Base-by-base conservation (phyloP, 2,329 filamentous ascomycete species). In the Fusarium abutilonis region DNA sequence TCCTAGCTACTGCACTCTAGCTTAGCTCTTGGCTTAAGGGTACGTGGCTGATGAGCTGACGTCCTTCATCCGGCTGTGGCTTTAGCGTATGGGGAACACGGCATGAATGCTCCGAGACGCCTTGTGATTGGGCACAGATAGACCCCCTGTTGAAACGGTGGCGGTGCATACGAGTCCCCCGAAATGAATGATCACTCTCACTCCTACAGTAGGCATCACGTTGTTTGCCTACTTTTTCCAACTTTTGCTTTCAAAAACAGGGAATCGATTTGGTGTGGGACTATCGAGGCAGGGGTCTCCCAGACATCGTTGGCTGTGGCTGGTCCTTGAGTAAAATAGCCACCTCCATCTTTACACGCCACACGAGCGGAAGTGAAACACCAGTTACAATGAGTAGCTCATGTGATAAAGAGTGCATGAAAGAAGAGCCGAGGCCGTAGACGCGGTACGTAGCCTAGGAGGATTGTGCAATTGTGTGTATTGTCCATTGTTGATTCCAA, bases 181-280 rank as follows among this genome's bases (percentile, higher is more conserved):
- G 23, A 26, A 26, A 26, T 57, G 66, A 63, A 66, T 68, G 66
- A 68, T 63, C 60, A 56, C 56, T 63, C 41, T 39, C 21, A 28
- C 21, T 17, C 15, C n/a, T 23, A 23, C 50, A 34, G 32, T 43
- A 51, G 36, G 47, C 46, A 61, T 64, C 56, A 64, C 46, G 44
- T 55, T 66, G 46, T 55, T 65, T 53, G 57, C 52, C 57, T 49
- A 44, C 52, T 50, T 61, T 51, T 64, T 53, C 62, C 62, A 66
- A 64, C 62, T 63, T 64, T 64, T 63, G 47, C 47, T 49, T 21
- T 60, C 26, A 15, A 66, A 64, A 64, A 66, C 62, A 54, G 42
- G 62, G 62, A 64, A 58, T 40, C 28, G 39, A 63, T 41, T 36
- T 45, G 52, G 52, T 47, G 62, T 55, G 57, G 62, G 54, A 51